Evolutionary conservation across 2,329 filamentous ascomycete species (phyloP).

Genomic region (Boeremia lycopersici): DNA sequence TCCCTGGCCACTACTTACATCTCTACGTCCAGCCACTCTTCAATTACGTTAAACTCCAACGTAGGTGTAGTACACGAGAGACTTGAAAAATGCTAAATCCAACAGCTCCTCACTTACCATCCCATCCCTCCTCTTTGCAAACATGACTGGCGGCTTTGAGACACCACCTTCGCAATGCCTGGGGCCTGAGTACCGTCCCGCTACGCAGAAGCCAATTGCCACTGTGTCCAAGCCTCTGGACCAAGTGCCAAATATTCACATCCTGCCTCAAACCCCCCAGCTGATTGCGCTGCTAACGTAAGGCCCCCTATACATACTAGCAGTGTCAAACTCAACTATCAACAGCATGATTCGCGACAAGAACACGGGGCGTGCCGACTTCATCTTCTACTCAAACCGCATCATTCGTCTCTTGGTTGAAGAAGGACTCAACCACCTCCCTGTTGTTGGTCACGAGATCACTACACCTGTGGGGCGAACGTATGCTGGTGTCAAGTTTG

Average conservation of each 20-base stretch:
- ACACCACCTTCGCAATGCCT: conserved; percentile 64
- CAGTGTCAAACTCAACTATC: conserved; percentile 12
- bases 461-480: conserved; percentile 87
- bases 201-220: conserved; percentile 79
- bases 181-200: conserved; percentile 78
- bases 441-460: conserved; percentile 85
- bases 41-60: background rate
- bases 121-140: conserved; percentile 7
- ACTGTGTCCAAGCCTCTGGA: conserved; percentile 84
- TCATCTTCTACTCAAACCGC: conserved; percentile 98
- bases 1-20: conserved; percentile 4
- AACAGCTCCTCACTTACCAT: background rate
- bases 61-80: background rate
- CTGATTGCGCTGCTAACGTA: conserved; percentile 97
- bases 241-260: conserved; percentile 80
- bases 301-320: conserved; percentile 52
- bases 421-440: conserved; percentile 95
- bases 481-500: conserved; percentile 91
- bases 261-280: conserved; percentile 91
- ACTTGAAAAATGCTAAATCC: background rate
- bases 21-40: background rate
- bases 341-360: conserved; percentile 91
- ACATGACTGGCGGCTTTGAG: conserved; percentile 38
- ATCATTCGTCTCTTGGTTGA: conserved; percentile 97
- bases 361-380: conserved; percentile 88